These are phyloP conservation scores for Lentinula detonsa DNA, from an alignment of 768 basidiomycete species.

Conservation along the genomic window DNA sequence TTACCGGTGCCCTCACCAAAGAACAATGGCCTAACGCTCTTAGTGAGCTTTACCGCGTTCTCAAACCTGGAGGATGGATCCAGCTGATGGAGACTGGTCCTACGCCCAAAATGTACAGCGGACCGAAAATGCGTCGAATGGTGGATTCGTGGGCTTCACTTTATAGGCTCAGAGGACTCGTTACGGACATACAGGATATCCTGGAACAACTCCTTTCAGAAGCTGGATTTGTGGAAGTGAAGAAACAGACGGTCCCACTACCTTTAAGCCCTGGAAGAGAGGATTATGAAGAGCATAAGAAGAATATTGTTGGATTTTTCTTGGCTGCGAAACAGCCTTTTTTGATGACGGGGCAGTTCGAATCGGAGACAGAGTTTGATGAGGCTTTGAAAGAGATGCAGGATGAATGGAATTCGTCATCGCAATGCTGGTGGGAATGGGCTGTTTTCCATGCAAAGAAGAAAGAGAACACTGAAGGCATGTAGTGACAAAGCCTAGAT, in stretches of 20 bases:
- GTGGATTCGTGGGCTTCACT: not conserved
- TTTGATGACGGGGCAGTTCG: not conserved
- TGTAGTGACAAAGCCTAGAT: no score
- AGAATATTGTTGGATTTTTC: not conserved
- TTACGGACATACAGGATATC: not conserved
- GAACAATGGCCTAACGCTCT: not conserved
- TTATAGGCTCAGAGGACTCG: not conserved
- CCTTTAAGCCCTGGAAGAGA: not conserved
- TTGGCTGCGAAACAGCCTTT: not conserved
- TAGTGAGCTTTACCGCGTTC: not conserved
- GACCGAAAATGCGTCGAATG: not conserved
- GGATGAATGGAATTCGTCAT: not conserved
- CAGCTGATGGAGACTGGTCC: not conserved
- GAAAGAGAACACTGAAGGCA: not conserved
- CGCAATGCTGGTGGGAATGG: not conserved
- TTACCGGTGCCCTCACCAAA: not conserved
- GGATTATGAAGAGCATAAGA: not conserved
- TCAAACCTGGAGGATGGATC: not conserved
- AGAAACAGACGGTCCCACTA: not conserved
- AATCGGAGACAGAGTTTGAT: not conserved
- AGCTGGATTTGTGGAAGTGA: not conserved
- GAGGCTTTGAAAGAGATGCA: not conserved
- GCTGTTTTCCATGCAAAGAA: not conserved
- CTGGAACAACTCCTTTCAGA: not conserved
- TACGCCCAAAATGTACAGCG: not conserved